phyloP scores from a whole-genome alignment of 129 eudicot species.

The Logfia minima region DNA sequence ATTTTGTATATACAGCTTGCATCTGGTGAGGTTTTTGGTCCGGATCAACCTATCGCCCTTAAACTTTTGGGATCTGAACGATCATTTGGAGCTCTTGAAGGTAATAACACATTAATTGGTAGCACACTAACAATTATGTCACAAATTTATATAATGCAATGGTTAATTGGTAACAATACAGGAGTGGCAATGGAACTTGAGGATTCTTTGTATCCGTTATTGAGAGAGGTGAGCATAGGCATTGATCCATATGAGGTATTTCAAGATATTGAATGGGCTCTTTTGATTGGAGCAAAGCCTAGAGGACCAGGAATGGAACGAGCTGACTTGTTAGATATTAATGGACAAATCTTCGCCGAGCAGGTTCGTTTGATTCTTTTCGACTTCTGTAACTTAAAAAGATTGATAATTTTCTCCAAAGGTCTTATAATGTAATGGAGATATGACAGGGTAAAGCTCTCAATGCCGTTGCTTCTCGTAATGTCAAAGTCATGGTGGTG shows the following conservation, averaged over 20 bases:
- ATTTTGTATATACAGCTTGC: conserved; percentile 59
- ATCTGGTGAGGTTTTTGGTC: conserved; percentile 96
- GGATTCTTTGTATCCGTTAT: conserved; percentile 82
- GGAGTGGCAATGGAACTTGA: conserved; percentile 99
- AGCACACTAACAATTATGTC: not conserved
- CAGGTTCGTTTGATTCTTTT: conserved; percentile 49
- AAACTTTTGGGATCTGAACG: conserved; percentile 90
- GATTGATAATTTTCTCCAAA: not conserved
- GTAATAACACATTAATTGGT: conserved; percentile 29
- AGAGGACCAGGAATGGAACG: conserved; percentile 99
- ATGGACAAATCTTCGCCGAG: conserved; percentile 87
- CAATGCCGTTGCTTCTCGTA: conserved; percentile 91
- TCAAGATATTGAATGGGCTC: conserved; percentile 98
- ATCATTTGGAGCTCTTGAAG: conserved; percentile 94
- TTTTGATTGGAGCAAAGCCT: conserved; percentile 96
- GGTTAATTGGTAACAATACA: conserved; percentile 20
- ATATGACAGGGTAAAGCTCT: conserved; percentile 87
- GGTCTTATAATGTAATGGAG: conserved; percentile 5
- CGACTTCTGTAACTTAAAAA: not conserved
- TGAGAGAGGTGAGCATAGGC: conserved; percentile 90
- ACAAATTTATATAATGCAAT: not conserved
- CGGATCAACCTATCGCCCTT: conserved; percentile 85
- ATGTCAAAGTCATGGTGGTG: conserved; percentile 92
- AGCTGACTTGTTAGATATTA: conserved; percentile 78
- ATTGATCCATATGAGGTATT: conserved; percentile 94